Evolutionary conservation across 108 stramenopile genomes (phyloP).

Genomic region (Cylindrotheca closterium): DNA sequence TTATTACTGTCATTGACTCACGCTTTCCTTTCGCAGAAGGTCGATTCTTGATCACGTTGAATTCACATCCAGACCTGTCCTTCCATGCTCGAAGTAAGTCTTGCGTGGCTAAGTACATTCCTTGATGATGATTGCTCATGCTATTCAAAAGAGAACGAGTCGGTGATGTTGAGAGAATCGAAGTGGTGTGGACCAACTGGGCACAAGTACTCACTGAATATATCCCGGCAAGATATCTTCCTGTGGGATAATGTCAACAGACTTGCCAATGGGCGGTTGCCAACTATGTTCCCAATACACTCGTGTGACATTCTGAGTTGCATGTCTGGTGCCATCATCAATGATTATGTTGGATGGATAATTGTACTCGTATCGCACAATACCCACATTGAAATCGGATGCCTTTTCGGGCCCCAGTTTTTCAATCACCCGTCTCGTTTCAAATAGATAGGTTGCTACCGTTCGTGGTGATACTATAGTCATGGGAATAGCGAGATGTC

Average conservation of each 20-base stretch:
- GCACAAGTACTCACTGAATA: constrained; percentile 24
- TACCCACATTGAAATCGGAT: constrained; percentile 78
- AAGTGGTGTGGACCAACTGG: not conserved
- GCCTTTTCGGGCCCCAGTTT: constrained; percentile 40
- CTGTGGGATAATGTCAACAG: constrained; percentile 43
- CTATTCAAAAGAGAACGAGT: not conserved
- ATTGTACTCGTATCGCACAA: constrained; percentile 88
- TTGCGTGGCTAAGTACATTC: constrained; percentile 81
- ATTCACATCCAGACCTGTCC: constrained; percentile 53
- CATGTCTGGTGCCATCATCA: constrained; percentile 84
- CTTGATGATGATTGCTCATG: constrained; percentile 85
- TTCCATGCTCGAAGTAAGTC: constrained; percentile 73
- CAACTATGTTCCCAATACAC: constrained; percentile 84
- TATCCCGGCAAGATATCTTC: constrained; percentile 45
- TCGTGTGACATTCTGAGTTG: constrained; percentile 77
- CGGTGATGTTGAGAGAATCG: not conserved
- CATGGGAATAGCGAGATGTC: not conserved
- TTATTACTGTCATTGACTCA: not conserved
- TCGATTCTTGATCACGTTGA: constrained; percentile 63
- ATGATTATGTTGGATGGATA: constrained; percentile 80
- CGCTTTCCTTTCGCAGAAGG: constrained; percentile 47
- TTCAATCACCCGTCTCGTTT: constrained; percentile 58
- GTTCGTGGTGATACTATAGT: constrained; percentile 47
- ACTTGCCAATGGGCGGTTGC: constrained; percentile 35
- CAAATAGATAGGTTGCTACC: constrained; percentile 71